Conservation (phyloP, 306 rosid species). For the Dalbergia cochinchinensis region DNA sequence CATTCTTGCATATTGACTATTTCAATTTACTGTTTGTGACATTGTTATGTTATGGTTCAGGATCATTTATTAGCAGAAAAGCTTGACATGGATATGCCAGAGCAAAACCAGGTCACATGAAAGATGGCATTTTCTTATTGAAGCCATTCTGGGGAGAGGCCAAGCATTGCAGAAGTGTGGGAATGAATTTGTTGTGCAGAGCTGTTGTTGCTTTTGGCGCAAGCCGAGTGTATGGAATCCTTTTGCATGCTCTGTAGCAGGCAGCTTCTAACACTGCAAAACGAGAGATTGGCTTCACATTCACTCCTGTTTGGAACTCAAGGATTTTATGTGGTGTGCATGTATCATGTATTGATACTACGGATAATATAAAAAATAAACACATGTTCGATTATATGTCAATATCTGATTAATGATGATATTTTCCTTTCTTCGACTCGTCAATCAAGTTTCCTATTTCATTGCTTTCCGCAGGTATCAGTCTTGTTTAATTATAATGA, state of each 20-base stretch:
- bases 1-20: slow-evolving; percentile 20
- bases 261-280: slow-evolving; percentile 28
- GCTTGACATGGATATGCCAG: slow-evolving; percentile 32
- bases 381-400: slow-evolving; percentile 30
- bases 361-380: slow-evolving; percentile 16
- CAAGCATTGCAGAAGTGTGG: slow-evolving; percentile 13
- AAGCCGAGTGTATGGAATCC: background rate
- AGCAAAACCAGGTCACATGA: slow-evolving; percentile 21
- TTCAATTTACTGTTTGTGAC: slow-evolving; percentile 31
- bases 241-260: slow-evolving; percentile 29
- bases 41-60: background rate
- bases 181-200: slow-evolving; percentile 34
- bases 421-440: slow-evolving; percentile 11
- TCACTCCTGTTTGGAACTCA: slow-evolving; percentile 25
- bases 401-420: slow-evolving; percentile 22
- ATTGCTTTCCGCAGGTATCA: too few relatives aligned
- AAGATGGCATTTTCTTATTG: slow-evolving; percentile 17
- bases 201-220: slow-evolving; percentile 17
- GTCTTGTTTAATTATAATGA: background rate
- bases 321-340: slow-evolving; percentile 30
- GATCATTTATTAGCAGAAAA: slow-evolving; percentile 38
- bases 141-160: slow-evolving; percentile 26
- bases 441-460: slow-evolving; percentile 3
- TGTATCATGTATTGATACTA: slow-evolving; percentile 28
- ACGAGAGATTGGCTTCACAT: slow-evolving; percentile 5